Evolutionary conservation across 305 asterid genomes (phyloP), one percentile per base, ranked within the genome.

Genomic region (Rubia balearica): DNA sequence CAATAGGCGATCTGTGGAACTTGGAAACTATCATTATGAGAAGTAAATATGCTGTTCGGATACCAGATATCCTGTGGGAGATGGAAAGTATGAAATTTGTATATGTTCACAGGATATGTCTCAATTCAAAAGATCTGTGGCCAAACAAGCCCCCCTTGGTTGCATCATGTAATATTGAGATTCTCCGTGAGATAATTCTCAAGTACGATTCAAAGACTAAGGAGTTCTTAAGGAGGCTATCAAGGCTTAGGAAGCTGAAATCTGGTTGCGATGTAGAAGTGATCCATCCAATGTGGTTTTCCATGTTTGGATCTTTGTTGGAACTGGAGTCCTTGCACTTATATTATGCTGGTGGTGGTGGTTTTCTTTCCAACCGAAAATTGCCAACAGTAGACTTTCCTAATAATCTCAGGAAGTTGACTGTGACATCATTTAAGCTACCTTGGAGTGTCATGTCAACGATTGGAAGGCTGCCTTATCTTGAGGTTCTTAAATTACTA

Each of bases 391-490:
- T 55, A 7, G 9, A 55, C 40, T 60, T 60, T 27, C 65, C 65
- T 19, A 8, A 57, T 10, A 27, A 24, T 60, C 65, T 60, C 17
- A 60, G 22, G 65, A 60, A 60, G n/a, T 12, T 60, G 41, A 22
- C 41, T 60, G 6, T 60, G 1, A 19, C 5, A 9, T 38, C 30
- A 27, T 27, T 27, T 27, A 27, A 27, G 30, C 30, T 60, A 27
- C 65, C 65, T 7, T 60, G 65, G 65, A 60, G 41, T 24, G 65
- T 14, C 41, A 60, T 60, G 65, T 60, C 65, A 12, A 27, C 65
- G 1, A 27, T 60, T 8, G 65, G 65, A 38, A 24, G 22, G 65
- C n/a, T 60, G 1, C 65, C 65, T 24, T 27, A 60, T 27, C n/a
- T 60, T 2, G 41, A 60, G n/a, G 65, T 60, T 24, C 41, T 60